phyloP scores from a whole-genome alignment of 192 early-diverging fungal species.

The Radiomyces spectabilis region DNA sequence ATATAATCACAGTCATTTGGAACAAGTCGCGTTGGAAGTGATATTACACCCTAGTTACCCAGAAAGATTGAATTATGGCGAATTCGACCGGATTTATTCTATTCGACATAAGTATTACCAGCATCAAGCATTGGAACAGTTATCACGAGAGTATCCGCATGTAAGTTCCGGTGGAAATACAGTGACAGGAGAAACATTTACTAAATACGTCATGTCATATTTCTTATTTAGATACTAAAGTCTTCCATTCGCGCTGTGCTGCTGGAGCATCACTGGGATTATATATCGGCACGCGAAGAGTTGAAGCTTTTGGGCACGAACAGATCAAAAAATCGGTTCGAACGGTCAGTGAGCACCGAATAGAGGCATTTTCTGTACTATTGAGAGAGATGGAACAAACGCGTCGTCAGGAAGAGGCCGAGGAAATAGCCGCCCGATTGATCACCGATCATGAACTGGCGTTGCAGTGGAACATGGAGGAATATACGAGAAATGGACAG shows the following conservation, averaged over 20 bases:
- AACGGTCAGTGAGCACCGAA: slow-evolving; percentile 23
- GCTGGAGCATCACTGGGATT: slow-evolving; percentile 38
- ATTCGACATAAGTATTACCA: slow-evolving; percentile 10
- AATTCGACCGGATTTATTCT: not conserved
- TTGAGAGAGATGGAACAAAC: slow-evolving; percentile 16
- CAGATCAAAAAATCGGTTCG: slow-evolving; percentile 23
- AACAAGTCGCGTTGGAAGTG: slow-evolving; percentile 10
- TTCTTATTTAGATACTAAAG: slow-evolving; percentile 24
- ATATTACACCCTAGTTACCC: slow-evolving; percentile 4
- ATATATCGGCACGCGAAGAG: slow-evolving; percentile 17
- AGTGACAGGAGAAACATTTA: not conserved
- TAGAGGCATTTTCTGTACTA: slow-evolving; percentile 19
- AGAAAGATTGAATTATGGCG: slow-evolving; percentile 19
- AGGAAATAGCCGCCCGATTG: slow-evolving; percentile 7
- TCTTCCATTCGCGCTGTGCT: slow-evolving; percentile 38
- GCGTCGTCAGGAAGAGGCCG: not conserved
- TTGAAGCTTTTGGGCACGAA: slow-evolving; percentile 19
- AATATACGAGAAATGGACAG: slow-evolving; percentile 23
- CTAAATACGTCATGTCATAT: not conserved
- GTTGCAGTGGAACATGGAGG: slow-evolving; percentile 17
- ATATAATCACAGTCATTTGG: slow-evolving; percentile 14
- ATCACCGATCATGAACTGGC: slow-evolving; percentile 24
- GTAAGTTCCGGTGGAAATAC: slow-evolving; percentile 9
- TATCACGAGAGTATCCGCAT: slow-evolving; percentile 19
- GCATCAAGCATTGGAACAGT: slow-evolving; percentile 8